A percentile compares a stretch with the other conserved stretches of the same genome.
These are phyloP conservation scores for Selenicereus undatus DNA, from an alignment of 148 eudicot genomes.

Conservation along the genomic window DNA sequence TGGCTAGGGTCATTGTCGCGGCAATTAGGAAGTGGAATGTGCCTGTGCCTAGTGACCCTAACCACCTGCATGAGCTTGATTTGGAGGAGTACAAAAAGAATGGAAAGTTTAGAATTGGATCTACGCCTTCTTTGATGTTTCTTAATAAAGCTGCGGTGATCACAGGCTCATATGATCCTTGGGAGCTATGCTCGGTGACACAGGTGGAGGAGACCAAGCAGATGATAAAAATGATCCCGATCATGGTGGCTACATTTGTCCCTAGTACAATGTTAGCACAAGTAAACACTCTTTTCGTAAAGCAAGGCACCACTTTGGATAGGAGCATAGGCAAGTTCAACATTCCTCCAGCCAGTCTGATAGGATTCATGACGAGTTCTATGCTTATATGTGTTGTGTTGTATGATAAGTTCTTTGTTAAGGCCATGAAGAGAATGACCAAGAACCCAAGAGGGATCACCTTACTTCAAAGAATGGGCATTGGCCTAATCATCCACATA, in stretches of 20 bases:
- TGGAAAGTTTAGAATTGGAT: slow-evolving; percentile 53
- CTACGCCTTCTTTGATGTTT: slow-evolving; percentile 53
- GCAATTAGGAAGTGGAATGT: slow-evolving; percentile 49
- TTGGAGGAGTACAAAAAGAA: slow-evolving; percentile 46
- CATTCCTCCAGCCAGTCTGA: slow-evolving; percentile 69
- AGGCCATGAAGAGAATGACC: slow-evolving; percentile 35
- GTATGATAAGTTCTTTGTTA: slow-evolving; percentile 57
- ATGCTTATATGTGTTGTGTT: slow-evolving; percentile 59
- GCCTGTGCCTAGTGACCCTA: slow-evolving; percentile 48
- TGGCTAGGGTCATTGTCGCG: slow-evolving; percentile 72
- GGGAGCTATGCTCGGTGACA: slow-evolving; percentile 63
- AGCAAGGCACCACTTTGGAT: slow-evolving; percentile 70
- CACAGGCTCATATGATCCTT: slow-evolving; percentile 39
- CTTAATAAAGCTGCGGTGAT: slow-evolving; percentile 68
- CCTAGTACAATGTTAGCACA: slow-evolving; percentile 77
- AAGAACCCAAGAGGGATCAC: slow-evolving; percentile 74
- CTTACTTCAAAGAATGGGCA: slow-evolving; percentile 74
- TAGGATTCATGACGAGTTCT: slow-evolving; percentile 55
- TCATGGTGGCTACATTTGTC: slow-evolving; percentile 46
- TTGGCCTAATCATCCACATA: slow-evolving; percentile 51
- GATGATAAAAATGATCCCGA: slow-evolving; percentile 66
- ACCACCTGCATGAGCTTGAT: slow-evolving; percentile 61
- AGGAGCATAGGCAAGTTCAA: slow-evolving; percentile 43
- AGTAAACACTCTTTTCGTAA: slow-evolving; percentile 61
- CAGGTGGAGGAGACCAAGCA: slow-evolving; percentile 84